phyloP scores from a whole-genome alignment of 495 filamentous ascomycete species.

The Recurvomyces mirabilis region DNA sequence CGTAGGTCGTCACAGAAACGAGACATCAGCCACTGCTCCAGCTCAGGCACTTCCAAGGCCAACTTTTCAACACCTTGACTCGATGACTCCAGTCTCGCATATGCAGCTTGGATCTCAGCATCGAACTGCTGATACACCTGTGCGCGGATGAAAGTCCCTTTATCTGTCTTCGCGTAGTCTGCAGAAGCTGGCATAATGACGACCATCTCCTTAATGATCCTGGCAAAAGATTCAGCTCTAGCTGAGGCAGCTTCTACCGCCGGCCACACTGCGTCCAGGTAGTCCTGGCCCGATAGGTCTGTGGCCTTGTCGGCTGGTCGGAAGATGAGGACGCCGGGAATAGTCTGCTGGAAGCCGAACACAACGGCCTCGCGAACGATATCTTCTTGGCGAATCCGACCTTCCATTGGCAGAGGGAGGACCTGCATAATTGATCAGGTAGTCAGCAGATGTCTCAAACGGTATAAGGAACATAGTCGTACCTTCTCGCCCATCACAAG shows the following conservation, averaged over 20 bases:
- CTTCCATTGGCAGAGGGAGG: slow-evolving; percentile 52
- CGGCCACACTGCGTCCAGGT: slow-evolving; percentile 18
- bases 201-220: slow-evolving; percentile 19
- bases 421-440: no score
- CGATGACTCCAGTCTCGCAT: slow-evolving; percentile 1
- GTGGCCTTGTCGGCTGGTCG: slow-evolving; percentile 6
- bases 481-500: slow-evolving; percentile 62
- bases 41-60: slow-evolving; percentile 2
- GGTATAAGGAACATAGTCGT: no score
- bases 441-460: no score
- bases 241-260: slow-evolving; percentile 19
- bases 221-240: slow-evolving; percentile 9
- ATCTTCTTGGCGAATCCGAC: slow-evolving; percentile 39
- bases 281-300: slow-evolving; percentile 14
- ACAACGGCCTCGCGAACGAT: slow-evolving; percentile 48
- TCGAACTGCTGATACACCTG: slow-evolving; percentile 21
- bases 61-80: background rate
- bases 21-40: slow-evolving; percentile 9
- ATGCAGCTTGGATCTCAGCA: slow-evolving; percentile 19
- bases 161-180: slow-evolving; percentile 21
- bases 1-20: slow-evolving; percentile 8
- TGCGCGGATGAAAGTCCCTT: slow-evolving; percentile 24
- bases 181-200: slow-evolving; percentile 8
- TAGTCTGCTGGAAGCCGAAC: slow-evolving; percentile 34
- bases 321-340: slow-evolving; percentile 28